phyloP scores from a whole-genome alignment of 2,329 filamentous ascomycete genomes.

The Hirsutella thompsonii region DNA sequence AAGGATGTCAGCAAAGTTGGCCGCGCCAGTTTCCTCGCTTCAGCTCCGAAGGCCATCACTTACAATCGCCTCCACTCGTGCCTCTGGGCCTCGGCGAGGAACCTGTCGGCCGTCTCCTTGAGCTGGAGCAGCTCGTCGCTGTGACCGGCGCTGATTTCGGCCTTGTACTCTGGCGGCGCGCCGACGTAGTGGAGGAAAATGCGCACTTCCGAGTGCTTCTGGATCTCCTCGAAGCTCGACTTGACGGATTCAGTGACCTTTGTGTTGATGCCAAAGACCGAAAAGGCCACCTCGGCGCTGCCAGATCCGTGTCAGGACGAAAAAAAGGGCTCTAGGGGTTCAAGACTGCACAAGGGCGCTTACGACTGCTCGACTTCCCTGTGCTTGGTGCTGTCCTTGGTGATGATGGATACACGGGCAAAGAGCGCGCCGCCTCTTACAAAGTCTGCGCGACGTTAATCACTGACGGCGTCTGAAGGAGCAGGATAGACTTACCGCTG shows the following conservation, averaged over 20 bases:
- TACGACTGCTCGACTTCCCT: neutral
- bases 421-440: conserved; percentile 1
- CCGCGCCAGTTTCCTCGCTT: neutral
- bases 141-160: neutral
- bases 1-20: too few species aligned
- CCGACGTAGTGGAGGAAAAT: conserved; percentile 2
- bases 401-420: conserved; percentile 1
- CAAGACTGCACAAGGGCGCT: neutral
- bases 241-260: neutral
- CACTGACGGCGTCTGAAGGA: neutral
- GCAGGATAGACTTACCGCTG: neutral
- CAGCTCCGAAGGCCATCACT: neutral
- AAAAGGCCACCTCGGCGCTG: neutral
- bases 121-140: neutral
- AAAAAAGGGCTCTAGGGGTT: neutral
- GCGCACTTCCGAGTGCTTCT: neutral
- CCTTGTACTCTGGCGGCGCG: neutral
- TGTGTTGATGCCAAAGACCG: neutral
- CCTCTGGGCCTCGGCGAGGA: conserved; percentile 1
- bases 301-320: neutral
- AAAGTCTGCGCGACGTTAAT: neutral
- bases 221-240: neutral
- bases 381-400: neutral
- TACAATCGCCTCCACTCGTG: conserved; percentile 2
- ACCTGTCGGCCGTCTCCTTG: neutral